A percentile compares a stretch with the other conserved stretches of the same genome.
These are phyloP conservation scores for Saturnispora zaruensis DNA, from an alignment of 805 yeast species.

Conservation along the genomic window DNA sequence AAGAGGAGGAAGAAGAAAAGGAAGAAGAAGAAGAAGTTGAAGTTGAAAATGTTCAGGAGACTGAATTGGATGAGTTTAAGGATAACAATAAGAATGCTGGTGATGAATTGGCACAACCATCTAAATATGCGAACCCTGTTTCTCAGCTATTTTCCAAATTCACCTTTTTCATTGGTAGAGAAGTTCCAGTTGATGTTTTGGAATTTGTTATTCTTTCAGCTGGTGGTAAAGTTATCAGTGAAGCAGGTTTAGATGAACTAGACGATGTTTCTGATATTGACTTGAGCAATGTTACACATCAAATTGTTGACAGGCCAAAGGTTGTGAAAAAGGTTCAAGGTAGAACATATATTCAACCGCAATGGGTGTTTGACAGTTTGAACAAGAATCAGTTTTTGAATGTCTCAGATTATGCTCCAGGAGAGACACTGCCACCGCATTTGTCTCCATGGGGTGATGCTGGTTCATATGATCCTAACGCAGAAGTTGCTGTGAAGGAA, in stretches of 20 bases:
- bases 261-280: slow-evolving; percentile 42
- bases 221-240: slow-evolving; percentile 82
- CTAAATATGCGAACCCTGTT: slow-evolving; percentile 46
- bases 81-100: slow-evolving; percentile 55
- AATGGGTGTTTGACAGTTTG: slow-evolving; percentile 91
- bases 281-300: slow-evolving; percentile 75
- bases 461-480: slow-evolving; percentile 80
- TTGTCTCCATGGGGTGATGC: slow-evolving; percentile 99
- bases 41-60: slow-evolving; percentile 35
- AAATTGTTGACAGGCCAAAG: slow-evolving; percentile 88
- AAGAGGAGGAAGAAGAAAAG: slow-evolving; percentile 31
- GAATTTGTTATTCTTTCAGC: slow-evolving; percentile 80
- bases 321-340: slow-evolving; percentile 72
- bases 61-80: slow-evolving; percentile 63
- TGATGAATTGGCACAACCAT: slow-evolving; percentile 69
- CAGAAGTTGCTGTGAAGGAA: slow-evolving; percentile 32
- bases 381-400: slow-evolving; percentile 70
- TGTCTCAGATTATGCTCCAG: slow-evolving; percentile 82
- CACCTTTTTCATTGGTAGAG: slow-evolving; percentile 85
- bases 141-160: slow-evolving; percentile 63
- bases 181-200: slow-evolving; percentile 84
- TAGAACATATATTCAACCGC: slow-evolving; percentile 92
- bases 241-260: slow-evolving; percentile 76
- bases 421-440: slow-evolving; percentile 94
- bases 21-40: slow-evolving; percentile 30